Evolutionary conservation across 257 asterid genomes (phyloP).

Genomic region (Primulina tabacum): DNA sequence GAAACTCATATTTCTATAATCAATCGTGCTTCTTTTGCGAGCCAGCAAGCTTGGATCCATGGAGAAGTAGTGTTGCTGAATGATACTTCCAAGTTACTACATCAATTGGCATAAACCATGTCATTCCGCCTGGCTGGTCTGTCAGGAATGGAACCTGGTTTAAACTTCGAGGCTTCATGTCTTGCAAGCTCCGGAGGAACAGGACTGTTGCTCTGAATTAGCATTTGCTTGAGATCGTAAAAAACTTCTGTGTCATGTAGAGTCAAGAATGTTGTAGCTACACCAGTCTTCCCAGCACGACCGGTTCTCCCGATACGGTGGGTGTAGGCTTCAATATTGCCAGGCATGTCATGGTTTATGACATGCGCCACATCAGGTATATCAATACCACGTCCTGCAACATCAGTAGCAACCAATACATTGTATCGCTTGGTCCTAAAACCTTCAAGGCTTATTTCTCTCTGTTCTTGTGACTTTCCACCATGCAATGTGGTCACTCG

Average conservation of each 20-base stretch:
- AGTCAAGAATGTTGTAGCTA: constrained; percentile 61
- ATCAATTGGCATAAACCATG: constrained; percentile 41
- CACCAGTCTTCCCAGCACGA: constrained; percentile 70
- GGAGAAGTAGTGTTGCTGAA: neutral
- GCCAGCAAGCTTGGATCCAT: constrained; percentile 7
- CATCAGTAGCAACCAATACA: constrained; percentile 63
- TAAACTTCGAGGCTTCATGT: constrained; percentile 48
- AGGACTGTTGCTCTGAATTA: constrained; percentile 52
- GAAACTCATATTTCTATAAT: constrained; percentile 19
- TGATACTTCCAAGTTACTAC: neutral
- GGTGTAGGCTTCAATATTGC: constrained; percentile 53
- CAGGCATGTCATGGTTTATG: constrained; percentile 57
- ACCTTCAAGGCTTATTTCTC: constrained; percentile 30
- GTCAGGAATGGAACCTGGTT: constrained; percentile 45
- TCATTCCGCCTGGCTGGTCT: constrained; percentile 50
- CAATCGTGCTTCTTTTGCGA: neutral
- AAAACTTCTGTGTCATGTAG: constrained; percentile 56
- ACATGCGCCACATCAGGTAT: constrained; percentile 69
- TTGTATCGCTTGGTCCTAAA: constrained; percentile 51
- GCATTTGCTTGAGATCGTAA: constrained; percentile 61
- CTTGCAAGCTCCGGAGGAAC: constrained; percentile 52
- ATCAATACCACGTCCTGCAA: constrained; percentile 69
- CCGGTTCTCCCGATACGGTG: constrained; percentile 69
- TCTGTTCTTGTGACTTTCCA: constrained; percentile 60
- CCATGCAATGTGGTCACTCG: constrained; percentile 66